Evolutionary conservation across 1,139 yeast genomes (phyloP).

Genomic region (Suhomyces wounanorum): DNA sequence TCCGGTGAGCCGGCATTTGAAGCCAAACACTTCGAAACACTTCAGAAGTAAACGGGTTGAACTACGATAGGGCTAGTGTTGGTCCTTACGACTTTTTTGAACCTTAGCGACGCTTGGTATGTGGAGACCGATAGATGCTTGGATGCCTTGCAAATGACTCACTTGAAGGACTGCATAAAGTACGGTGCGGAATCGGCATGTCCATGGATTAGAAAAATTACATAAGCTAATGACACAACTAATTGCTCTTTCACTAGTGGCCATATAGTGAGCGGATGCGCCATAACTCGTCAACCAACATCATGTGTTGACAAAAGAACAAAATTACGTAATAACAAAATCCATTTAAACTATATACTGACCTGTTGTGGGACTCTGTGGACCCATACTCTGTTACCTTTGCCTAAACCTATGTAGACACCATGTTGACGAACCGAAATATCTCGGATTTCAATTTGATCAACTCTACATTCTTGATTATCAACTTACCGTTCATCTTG

Average conservation of each 20-base stretch:
- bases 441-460: constrained; percentile 43
- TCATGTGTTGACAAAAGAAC: not conserved
- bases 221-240: not conserved
- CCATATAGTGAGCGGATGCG: not conserved
- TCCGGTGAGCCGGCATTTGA: not conserved
- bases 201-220: not conserved
- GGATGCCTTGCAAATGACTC: not conserved
- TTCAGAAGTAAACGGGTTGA: not conserved
- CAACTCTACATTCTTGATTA: constrained; percentile 42
- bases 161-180: not conserved
- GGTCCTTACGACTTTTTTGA: not conserved
- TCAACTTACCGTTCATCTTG: constrained; percentile 47
- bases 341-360: constrained; percentile 8
- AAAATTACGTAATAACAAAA: not conserved
- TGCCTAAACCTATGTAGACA: constrained; percentile 30
- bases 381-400: not conserved
- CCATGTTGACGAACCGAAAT: constrained; percentile 48
- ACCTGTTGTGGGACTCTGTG: not conserved
- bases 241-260: not conserved
- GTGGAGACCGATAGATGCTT: not conserved
- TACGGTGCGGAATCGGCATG: not conserved
- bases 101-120: not conserved
- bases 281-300: not conserved
- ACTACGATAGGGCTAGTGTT: not conserved
- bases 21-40: not conserved